Evolutionary conservation across 2,329 filamentous ascomycete species (phyloP).

Genomic region (Xylariomycetidae sp.): DNA sequence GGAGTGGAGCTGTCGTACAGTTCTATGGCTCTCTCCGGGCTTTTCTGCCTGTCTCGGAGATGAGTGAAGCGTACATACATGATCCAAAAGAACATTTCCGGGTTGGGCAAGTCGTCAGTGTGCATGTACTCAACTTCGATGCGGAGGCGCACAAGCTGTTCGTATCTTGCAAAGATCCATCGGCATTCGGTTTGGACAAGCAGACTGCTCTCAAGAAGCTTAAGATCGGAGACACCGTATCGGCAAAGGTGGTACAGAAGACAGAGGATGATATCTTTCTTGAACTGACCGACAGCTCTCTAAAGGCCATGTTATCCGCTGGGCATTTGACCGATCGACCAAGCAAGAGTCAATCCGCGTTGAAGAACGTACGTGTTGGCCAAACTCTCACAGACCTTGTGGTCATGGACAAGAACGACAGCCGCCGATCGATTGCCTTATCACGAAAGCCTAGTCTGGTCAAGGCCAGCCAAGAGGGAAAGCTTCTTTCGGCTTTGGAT

Average conservation of each 20-base stretch:
- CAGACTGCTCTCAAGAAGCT: constrained; percentile 73
- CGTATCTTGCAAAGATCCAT: constrained; percentile 89
- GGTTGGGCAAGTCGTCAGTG: constrained; percentile 83
- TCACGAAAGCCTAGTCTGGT: constrained; percentile 81
- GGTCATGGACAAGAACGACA: constrained; percentile 79
- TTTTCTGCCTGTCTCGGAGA: constrained; percentile 89
- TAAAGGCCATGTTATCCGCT: constrained; percentile 73
- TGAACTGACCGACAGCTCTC: constrained; percentile 66
- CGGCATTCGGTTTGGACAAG: constrained; percentile 68
- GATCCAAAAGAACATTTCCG: constrained; percentile 88
- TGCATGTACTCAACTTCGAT: constrained; percentile 81
- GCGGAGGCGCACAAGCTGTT: constrained; percentile 66
- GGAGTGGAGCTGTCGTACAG: constrained; percentile 79
- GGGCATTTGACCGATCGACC: constrained; percentile 85
- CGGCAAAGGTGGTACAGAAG: constrained; percentile 77
- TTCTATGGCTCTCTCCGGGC: constrained; percentile 83
- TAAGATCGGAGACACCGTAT: constrained; percentile 68
- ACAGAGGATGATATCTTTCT: constrained; percentile 71
- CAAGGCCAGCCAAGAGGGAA: constrained; percentile 66
- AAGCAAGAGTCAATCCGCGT: constrained; percentile 62
- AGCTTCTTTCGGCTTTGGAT: constrained; percentile 66
- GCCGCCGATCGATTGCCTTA: constrained; percentile 69
- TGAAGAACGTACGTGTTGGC: constrained; percentile 79
- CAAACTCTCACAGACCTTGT: constrained; percentile 79
- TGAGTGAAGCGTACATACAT: constrained; percentile 95